These are phyloP conservation scores for Phyllosticta citrichinensis DNA, from an alignment of 2,329 filamentous ascomycete species.

Conservation along the genomic window DNA sequence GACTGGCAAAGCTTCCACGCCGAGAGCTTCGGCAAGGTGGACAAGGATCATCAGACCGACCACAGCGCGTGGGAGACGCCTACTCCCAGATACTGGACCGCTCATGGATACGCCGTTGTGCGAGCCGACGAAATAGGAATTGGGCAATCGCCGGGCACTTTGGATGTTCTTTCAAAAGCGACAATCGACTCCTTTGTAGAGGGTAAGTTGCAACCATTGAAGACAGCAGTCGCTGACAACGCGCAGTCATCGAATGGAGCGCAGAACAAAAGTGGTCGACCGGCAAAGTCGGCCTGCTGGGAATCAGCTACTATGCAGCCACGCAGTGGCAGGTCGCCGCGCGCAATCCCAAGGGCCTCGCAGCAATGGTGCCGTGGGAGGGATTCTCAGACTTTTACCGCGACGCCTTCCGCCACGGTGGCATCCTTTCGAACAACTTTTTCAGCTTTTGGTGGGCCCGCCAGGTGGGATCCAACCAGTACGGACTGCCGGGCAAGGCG, in stretches of 20 bases:
- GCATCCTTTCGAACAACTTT: slow-evolving; percentile 49
- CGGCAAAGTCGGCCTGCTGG: slow-evolving; percentile 41
- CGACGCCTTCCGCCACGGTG: slow-evolving; percentile 51
- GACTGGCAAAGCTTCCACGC: slow-evolving; percentile 23
- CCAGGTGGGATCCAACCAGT: slow-evolving; percentile 59
- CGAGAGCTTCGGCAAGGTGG: slow-evolving; percentile 40
- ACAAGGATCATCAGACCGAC: slow-evolving; percentile 42
- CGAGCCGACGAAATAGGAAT: slow-evolving; percentile 41
- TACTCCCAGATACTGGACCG: slow-evolving; percentile 48
- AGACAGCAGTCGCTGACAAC: neutral
- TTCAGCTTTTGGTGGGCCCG: slow-evolving; percentile 55
- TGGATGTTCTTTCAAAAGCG: slow-evolving; percentile 41
- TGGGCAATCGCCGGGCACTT: slow-evolving; percentile 38
- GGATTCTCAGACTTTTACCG: slow-evolving; percentile 47
- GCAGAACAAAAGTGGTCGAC: slow-evolving; percentile 38
- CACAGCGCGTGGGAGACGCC: slow-evolving; percentile 53
- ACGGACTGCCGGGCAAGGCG: slow-evolving; percentile 45
- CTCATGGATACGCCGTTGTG: slow-evolving; percentile 45
- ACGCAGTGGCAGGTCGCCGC: slow-evolving; percentile 43
- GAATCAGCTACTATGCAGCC: slow-evolving; percentile 40
- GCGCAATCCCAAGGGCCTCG: slow-evolving; percentile 29
- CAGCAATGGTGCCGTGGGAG: slow-evolving; percentile 43
- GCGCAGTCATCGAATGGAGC: slow-evolving; percentile 38
- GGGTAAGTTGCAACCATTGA: neutral
- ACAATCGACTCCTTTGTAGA: slow-evolving; percentile 42